phyloP scores from a whole-genome alignment of 805 yeast genomes.

The Sugiyamaella mastotermitis region DNA sequence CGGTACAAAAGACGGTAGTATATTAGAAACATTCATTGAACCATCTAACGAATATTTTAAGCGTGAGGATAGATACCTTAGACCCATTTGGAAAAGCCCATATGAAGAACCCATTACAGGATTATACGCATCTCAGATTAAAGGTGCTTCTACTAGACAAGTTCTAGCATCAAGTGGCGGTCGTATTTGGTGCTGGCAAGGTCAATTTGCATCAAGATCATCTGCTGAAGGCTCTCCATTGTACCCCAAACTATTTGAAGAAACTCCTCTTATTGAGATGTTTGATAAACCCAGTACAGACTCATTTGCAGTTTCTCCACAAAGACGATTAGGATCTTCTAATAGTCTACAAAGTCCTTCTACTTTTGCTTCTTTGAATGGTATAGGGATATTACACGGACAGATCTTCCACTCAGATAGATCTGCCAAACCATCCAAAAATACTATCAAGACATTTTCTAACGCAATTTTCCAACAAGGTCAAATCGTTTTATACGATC shows the following conservation, averaged over 20 bases:
- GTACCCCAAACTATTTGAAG: slow-evolving; percentile 25
- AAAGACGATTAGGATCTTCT: slow-evolving; percentile 3
- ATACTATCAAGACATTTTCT: slow-evolving; percentile 8
- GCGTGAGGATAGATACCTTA: slow-evolving; percentile 36
- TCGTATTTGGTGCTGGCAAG: slow-evolving; percentile 23
- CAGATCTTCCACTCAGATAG: slow-evolving; percentile 15
- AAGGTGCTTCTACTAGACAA: slow-evolving; percentile 11
- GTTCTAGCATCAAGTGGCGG: slow-evolving; percentile 20
- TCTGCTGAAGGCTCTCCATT: slow-evolving; percentile 23
- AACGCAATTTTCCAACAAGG: slow-evolving; percentile 29
- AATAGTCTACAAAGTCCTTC: slow-evolving; percentile 5
- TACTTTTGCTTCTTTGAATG: slow-evolving; percentile 43
- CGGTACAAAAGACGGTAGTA: slow-evolving; percentile 43
- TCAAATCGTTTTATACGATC: slow-evolving; percentile 36
- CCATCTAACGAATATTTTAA: slow-evolving; percentile 39
- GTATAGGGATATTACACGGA: slow-evolving; percentile 43
- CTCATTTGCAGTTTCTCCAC: slow-evolving; percentile 18
- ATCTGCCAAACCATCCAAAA: slow-evolving; percentile 11
- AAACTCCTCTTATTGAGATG: slow-evolving; percentile 19
- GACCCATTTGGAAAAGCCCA: slow-evolving; percentile 37
- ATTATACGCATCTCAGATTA: slow-evolving; percentile 13
- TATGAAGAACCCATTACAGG: slow-evolving; percentile 23
- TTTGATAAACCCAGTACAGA: slow-evolving; percentile 16
- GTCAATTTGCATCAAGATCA: slow-evolving; percentile 14
- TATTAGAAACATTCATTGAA: slow-evolving; percentile 45